phyloP scores from a whole-genome alignment of 2,329 filamentous ascomycete genomes.

The Colletotrichum limetticola region DNA sequence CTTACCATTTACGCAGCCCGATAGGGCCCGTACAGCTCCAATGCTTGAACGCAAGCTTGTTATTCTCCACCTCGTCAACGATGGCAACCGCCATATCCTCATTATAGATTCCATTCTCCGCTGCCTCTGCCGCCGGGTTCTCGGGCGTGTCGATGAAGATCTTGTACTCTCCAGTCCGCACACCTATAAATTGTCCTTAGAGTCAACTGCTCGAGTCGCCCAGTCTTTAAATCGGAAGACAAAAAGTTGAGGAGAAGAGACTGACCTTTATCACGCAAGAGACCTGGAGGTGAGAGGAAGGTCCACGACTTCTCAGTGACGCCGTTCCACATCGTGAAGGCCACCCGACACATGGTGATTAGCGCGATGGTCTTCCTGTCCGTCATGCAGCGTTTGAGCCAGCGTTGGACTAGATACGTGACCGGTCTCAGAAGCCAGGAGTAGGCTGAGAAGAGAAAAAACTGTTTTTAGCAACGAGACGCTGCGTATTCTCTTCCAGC shows the following conservation, averaged over 20 bases:
- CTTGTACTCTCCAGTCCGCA: slow-evolving; percentile 4
- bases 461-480: not conserved
- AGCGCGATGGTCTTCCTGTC: not conserved
- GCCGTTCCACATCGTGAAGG: slow-evolving; percentile 6
- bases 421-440: not conserved
- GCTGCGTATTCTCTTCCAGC: not conserved
- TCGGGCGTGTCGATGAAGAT: not conserved
- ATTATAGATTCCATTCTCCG: not conserved
- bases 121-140: not conserved
- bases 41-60: not conserved
- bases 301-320: slow-evolving; percentile 6
- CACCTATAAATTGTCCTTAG: not conserved
- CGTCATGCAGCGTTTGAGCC: not conserved
- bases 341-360: not conserved
- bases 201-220: not conserved
- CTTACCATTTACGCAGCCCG: not conserved
- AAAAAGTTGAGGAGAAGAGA: not conserved
- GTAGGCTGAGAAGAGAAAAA: not conserved
- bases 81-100: slow-evolving; percentile 12
- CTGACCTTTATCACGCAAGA: slow-evolving; percentile 10
- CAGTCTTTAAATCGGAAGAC: too few relatives aligned
- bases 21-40: slow-evolving; percentile 1
- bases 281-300: not conserved
- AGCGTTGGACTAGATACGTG: not conserved
- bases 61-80: slow-evolving; percentile 7